phyloP scores from a whole-genome alignment of 148 eudicot genomes.

The Amaranthus palmeri region DNA sequence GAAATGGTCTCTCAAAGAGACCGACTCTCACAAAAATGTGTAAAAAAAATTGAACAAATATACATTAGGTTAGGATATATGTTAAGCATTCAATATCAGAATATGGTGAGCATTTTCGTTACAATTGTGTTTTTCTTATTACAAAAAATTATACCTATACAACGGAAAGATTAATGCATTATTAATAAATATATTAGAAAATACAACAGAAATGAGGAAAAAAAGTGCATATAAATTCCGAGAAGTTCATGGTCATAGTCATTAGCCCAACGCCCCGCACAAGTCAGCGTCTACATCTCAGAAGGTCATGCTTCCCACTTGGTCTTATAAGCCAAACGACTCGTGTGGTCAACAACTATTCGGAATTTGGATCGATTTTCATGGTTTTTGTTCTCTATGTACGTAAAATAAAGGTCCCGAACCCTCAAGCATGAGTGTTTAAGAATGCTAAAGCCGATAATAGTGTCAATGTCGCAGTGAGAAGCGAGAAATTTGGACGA shows the following conservation, averaged over 20 bases:
- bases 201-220: slow-evolving; percentile 7
- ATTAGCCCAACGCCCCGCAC: neutral
- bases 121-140: slow-evolving; percentile 1
- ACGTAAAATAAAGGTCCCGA: neutral
- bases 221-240: neutral
- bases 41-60: too few species aligned
- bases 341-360: slow-evolving; percentile 1
- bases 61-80: too few species aligned
- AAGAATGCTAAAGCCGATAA: slow-evolving; percentile 23
- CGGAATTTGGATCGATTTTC: neutral
- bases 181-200: neutral
- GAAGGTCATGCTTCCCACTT: slow-evolving; percentile 13
- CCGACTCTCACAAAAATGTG: too few species aligned
- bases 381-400: neutral
- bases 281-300: neutral
- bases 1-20: too few species aligned
- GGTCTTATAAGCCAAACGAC: slow-evolving; percentile 3
- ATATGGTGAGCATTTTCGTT: slow-evolving; percentile 6
- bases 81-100: neutral
- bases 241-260: slow-evolving; percentile 26
- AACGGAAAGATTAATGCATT: neutral
- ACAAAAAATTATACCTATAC: slow-evolving; percentile 3
- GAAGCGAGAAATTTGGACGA: slow-evolving; percentile 16
- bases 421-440: slow-evolving; percentile 24
- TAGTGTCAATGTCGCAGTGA: slow-evolving; percentile 24